Evolutionary conservation across 2,329 filamentous ascomycete species (phyloP).

Genomic region (Xylariaceae sp.): DNA sequence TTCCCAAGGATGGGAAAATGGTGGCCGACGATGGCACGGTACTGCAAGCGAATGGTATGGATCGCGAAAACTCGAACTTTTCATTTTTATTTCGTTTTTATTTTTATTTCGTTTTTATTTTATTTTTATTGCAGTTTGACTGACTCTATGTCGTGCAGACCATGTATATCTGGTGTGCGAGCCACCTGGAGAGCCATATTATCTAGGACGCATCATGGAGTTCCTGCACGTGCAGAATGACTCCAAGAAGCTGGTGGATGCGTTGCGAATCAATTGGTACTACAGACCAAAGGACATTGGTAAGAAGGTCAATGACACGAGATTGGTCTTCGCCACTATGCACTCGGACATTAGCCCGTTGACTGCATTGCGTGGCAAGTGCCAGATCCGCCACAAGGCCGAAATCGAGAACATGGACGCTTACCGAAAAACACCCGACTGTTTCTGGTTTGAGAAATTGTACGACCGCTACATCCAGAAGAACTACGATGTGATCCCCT

Average conservation of each 20-base stretch:
- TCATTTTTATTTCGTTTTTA: constrained; percentile 8
- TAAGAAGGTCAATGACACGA: constrained; percentile 86
- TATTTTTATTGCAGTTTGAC: constrained; percentile 32
- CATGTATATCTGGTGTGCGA: constrained; percentile 97
- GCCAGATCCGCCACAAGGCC: constrained; percentile 82
- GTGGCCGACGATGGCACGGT: constrained; percentile 89
- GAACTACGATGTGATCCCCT: constrained; percentile 95
- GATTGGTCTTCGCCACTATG: constrained; percentile 94
- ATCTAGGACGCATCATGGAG: constrained; percentile 97
- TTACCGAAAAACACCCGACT: constrained; percentile 82
- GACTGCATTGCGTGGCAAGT: constrained; percentile 90
- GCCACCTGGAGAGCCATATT: constrained; percentile 96
- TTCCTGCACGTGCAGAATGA: constrained; percentile 85
- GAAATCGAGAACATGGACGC: constrained; percentile 82
- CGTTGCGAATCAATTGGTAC: constrained; percentile 95
- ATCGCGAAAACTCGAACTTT: constrained; percentile 2
- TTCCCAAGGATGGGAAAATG: constrained; percentile 75
- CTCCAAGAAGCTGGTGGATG: constrained; percentile 73
- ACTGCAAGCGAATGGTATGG: constrained; percentile 82
- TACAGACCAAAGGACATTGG: constrained; percentile 96
- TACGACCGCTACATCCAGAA: constrained; percentile 98
- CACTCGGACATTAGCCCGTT: constrained; percentile 95
- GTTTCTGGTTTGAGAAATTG: constrained; percentile 96
- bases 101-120: constrained; percentile 4
- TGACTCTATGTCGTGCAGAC: constrained; percentile 47